These are phyloP conservation scores for Citrus glauca DNA, from an alignment of 345 rosid genomes.

Conservation along the genomic window DNA sequence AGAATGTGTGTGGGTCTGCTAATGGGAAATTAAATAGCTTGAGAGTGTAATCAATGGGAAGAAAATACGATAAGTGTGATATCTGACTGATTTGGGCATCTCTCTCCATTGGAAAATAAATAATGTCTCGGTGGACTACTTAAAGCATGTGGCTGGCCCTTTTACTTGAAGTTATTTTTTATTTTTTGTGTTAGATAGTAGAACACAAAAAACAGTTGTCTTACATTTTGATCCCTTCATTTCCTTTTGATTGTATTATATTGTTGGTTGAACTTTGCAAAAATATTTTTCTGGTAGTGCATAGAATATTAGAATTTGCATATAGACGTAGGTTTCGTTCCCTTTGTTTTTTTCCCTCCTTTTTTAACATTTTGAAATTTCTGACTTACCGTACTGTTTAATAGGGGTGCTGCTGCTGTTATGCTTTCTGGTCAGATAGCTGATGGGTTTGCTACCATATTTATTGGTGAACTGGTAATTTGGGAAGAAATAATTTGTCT, in stretches of 20 bases:
- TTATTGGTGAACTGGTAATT: constrained; percentile 84
- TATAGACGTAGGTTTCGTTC: neutral
- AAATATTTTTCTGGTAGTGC: neutral
- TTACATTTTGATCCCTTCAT: neutral
- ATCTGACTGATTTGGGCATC: neutral
- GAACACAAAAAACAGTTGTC: neutral
- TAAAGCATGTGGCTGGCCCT: neutral
- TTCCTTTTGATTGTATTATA: neutral
- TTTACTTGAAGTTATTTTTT: neutral
- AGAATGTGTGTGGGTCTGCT: neutral
- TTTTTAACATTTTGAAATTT: neutral
- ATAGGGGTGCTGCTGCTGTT: constrained; percentile 78
- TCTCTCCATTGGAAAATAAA: neutral
- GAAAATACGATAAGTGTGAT: neutral
- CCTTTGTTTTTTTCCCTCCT: neutral
- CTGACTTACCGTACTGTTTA: constrained; percentile 1
- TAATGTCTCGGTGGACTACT: neutral
- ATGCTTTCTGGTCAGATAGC: constrained; percentile 98
- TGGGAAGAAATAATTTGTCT: neutral
- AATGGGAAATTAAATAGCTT: neutral
- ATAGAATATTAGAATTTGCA: neutral
- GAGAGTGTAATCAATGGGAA: neutral
- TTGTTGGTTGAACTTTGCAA: neutral
- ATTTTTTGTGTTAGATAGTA: neutral
- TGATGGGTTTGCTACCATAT: constrained; percentile 82